These are phyloP conservation scores for Platanus orientalis DNA, from an alignment of 164 flowering plant species.

Conservation along the genomic window DNA sequence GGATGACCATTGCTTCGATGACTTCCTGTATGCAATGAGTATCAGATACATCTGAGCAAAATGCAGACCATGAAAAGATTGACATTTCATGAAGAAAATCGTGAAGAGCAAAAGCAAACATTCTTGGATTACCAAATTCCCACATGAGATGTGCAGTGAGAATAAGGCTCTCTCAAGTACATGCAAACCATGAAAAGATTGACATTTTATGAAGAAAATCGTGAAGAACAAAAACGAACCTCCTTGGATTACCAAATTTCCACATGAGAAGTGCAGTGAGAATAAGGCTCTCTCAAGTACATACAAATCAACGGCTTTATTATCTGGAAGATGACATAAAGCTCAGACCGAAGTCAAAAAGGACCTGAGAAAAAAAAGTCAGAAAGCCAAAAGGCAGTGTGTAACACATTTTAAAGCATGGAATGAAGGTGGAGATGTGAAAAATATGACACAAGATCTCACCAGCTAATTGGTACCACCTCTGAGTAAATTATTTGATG, in stretches of 20 bases:
- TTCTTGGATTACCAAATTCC: constrained; percentile 66
- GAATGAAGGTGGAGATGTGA: not conserved
- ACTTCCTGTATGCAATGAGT: constrained; percentile 76
- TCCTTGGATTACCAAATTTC: constrained; percentile 66
- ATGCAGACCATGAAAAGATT: constrained; percentile 8
- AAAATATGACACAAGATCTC: constrained; percentile 15
- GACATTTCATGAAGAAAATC: constrained; percentile 3
- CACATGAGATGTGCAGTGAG: constrained; percentile 97
- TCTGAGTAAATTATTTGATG: constrained; percentile 83
- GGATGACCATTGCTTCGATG: constrained; percentile 94
- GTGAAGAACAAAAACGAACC: not conserved
- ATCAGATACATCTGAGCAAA: constrained; percentile 69
- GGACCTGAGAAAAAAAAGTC: constrained; percentile 46
- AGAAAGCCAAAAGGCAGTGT: not conserved
- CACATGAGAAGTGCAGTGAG: constrained; percentile 97
- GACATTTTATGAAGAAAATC: constrained; percentile 3
- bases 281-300: constrained; percentile 92
- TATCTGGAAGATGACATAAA: constrained; percentile 92
- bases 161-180: constrained; percentile 92
- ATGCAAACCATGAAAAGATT: constrained; percentile 27
- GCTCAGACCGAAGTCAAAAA: constrained; percentile 96
- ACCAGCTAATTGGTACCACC: constrained; percentile 74
- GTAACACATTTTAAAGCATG: not conserved
- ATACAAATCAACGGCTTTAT: constrained; percentile 94
- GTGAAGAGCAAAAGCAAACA: not conserved